Base-by-base conservation (phyloP, 108 stramenopile species). In the Cylindrotheca fusiformis region DNA sequence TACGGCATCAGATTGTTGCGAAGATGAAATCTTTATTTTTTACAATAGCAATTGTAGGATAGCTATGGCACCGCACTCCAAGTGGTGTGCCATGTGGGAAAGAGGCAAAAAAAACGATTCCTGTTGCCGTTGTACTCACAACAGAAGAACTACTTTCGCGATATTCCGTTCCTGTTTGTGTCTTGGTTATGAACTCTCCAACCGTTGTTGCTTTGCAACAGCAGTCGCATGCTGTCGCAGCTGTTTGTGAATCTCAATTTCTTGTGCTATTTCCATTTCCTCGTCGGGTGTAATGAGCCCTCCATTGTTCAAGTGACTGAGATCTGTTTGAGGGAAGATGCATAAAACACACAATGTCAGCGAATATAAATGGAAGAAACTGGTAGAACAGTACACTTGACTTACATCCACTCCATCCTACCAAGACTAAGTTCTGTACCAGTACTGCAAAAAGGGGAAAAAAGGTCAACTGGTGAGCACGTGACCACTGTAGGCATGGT, bases 351-450 rank as follows among this genome's bases (percentile, higher is more conserved):
- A 57, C 22, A 36, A 32, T 32, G 22, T n/a, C 56, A 57, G 17
- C 17, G 22, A 30, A 30, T 21, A 28, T 10, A 36, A 57, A 57
- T n/a, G 52, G 18, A 24, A 31, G 12, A 2, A 52, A 12, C 51
- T n/a, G 20, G 17, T 8, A 17, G 51, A n/a, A 10, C 51, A 52
- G n/a, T n/a, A 24, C 17, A 48, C 45, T 24, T 4, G 8, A 68
- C 67, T 68, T 58, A 65, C 64, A 78, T 63, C 74, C 81, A 21
- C 60, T 63, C 81, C 81, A 82, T 5, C 72, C 72, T 21, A 78
- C 74, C 48, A 82, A 32, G 14, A 78, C 76, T 24, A 72, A 27
- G 36, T 82, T 82, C 49, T 82, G 81, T 6, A 82, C 77, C 74
- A 82, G 48, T 19, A 82, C 81, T 41, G 36, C 36, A 41, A 41